Evolutionary conservation across 441 rosid species (phyloP), one percentile per base, ranked within the genome.

Genomic region (Aleurites moluccanus): DNA sequence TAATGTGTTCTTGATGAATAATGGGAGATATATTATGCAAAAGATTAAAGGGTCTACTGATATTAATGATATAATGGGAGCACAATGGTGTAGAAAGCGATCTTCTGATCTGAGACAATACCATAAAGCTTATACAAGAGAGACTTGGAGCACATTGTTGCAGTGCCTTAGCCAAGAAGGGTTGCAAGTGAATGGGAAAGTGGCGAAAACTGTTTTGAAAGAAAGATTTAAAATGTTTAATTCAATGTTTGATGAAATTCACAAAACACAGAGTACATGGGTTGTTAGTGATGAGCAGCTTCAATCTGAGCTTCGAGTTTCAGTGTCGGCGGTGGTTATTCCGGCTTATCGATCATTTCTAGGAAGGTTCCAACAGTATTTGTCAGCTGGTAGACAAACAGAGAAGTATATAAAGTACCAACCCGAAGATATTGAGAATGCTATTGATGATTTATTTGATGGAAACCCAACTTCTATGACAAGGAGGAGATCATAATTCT

Each of bases 221-320:
- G 98, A 93, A 80, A 84, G 92, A 80, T 93, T 96, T 83, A 96
- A 96, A 85, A 89, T 83, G 86, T 96, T 96, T 79, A 96, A 91
- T 18, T 82, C 87, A 3, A 84, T 85, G 76, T 88, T 95, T 27
- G 99, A 95, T 28, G 99, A 95, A 73, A 95, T 95, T 64, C 94
- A 90, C 80, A 84, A 78, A 90, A 89, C 92, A n/a, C 98, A 95
- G 76, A 89, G 97, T 77, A 67, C 88, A 0, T 95, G 99, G 99
- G 91, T 93, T 52, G 94, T 95, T 64, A 87, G 85, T 27, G 99
- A 96, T 67, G 91, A 91, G 82, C 97, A 93, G 84, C 85, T 96
- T 62, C 97, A 96, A 69, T 90, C 95, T 0, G 99, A 96, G 85
- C 90, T 96, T 10, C 79, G 98, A 73, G 93, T 93, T 18, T 93